Evolutionary conservation across 140 eudicot species (phyloP), one percentile per base, ranked within the genome.

Genomic region (Ambrosia hybrid): DNA sequence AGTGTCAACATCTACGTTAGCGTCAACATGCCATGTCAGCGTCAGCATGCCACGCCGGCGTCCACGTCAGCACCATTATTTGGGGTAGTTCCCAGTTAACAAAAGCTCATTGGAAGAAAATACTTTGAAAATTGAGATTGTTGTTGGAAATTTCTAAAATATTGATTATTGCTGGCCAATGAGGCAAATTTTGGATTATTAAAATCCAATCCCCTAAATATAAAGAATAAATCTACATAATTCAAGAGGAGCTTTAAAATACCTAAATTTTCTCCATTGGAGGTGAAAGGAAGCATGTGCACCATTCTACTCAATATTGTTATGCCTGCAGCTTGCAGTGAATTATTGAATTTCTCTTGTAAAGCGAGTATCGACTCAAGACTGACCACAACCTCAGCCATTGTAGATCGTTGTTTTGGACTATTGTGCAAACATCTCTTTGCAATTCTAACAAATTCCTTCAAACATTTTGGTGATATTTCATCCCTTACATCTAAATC

Each of bases 331-430:
- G 38, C 26, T 52, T 73, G 41, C n/a, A 37, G 3, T 12, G 58
- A 79, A 6, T 5, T 67, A 30, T 73, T 17, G 9, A 49, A 12
- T 72, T 64, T 67, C 49, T 67, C 59, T 58, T 79, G 83, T 57
- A 49, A 57, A 14, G 38, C 59, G 26, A 79, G 3, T 37, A 70
- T 8, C 37, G 30, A 58, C 45, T 73, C 51, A 14, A 79, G 83
- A 56, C 64, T 9, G 10, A n/a, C 76, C 17, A 67, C 37, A 9
- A 73, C 76, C 51, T 61, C 72, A 13, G 75, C 71, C 76, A 79
- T 73, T 1, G 83, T 79, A 64, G 69, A 1, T 21, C 26, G 26
- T 21, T 21, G 26, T 21, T 21, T 21, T 21, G 26, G 26, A 21
- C 26, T 21, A 21, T 21, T 21, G 26, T 21, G 26, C 26, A 21